These are phyloP conservation scores for Suhomyces sp. DNA, from an alignment of 805 yeast species.

Conservation along the genomic window DNA sequence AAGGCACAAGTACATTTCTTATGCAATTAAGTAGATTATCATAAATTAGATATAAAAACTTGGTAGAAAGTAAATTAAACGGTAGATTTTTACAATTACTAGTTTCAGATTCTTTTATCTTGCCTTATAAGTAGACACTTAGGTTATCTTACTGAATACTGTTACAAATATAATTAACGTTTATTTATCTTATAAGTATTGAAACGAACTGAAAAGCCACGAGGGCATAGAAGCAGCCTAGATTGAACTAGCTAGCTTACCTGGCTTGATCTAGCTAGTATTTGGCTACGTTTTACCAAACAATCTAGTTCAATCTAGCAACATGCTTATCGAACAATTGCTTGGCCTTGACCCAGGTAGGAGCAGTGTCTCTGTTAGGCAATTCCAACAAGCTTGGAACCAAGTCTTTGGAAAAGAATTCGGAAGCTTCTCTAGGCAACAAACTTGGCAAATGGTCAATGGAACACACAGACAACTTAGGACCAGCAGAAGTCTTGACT, in stretches of 20 bases:
- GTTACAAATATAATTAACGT: neutral
- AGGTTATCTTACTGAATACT: too few relatives aligned
- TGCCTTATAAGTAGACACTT: too few relatives aligned
- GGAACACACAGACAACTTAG: conserved; percentile 85
- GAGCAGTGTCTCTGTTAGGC: conserved; percentile 76
- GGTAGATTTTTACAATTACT: too few relatives aligned
- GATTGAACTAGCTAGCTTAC: too few relatives aligned
- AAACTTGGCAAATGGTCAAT: conserved; percentile 95
- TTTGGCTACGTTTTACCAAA: too few relatives aligned
- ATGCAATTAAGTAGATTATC: too few relatives aligned
- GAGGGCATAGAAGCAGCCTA: neutral
- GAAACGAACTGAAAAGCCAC: neutral
- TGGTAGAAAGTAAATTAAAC: too few relatives aligned
- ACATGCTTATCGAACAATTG: conserved; percentile 81
- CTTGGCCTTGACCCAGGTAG: conserved; percentile 92
- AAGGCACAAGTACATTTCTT: too few relatives aligned
- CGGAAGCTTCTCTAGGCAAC: conserved; percentile 96
- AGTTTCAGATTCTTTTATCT: too few relatives aligned
- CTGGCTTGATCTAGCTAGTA: too few relatives aligned
- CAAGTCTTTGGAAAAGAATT: conserved; percentile 81
- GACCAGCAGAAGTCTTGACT: conserved; percentile 77
- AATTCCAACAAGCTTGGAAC: conserved; percentile 85
- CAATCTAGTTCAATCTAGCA: conserved; percentile 47
- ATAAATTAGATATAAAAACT: too few relatives aligned
- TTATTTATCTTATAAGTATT: neutral